These are phyloP conservation scores for Rhizophora mangle DNA, from an alignment of 345 rosid genomes.

Conservation along the genomic window DNA sequence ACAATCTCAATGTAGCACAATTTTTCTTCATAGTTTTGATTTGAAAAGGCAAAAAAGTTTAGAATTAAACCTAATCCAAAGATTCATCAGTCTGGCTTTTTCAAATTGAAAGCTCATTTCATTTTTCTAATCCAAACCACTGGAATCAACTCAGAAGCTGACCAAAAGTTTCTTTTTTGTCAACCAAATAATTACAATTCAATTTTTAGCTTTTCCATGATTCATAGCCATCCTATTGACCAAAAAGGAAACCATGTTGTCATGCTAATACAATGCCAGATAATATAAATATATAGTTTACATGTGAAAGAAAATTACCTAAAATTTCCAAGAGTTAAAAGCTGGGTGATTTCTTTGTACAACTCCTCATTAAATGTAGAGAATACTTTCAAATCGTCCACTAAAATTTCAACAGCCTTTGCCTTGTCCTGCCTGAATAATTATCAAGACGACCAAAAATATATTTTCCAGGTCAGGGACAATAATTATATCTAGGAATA, in stretches of 20 bases:
- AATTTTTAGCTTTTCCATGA: neutral
- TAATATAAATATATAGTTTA: neutral
- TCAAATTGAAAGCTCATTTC: slow-evolving; percentile 1
- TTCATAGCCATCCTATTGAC: neutral
- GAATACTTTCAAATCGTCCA: slow-evolving; percentile 77
- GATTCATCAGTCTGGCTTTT: neutral
- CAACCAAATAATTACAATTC: neutral
- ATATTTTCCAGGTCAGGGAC: neutral
- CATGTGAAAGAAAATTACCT: slow-evolving; percentile 39
- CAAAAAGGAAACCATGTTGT: slow-evolving; percentile 1
- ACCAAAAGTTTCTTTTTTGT: neutral
- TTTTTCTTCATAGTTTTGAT: neutral
- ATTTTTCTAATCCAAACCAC: neutral
- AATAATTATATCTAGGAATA: neutral
- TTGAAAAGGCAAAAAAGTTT: neutral
- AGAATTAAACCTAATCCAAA: neutral
- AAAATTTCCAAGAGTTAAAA: slow-evolving; percentile 73
- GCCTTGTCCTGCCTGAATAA: slow-evolving; percentile 66
- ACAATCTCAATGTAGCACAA: neutral
- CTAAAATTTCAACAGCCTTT: slow-evolving; percentile 80
- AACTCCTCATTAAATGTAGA: slow-evolving; percentile 83
- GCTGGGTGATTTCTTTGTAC: slow-evolving; percentile 88
- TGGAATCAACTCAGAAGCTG: slow-evolving; percentile 4
- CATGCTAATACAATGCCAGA: slow-evolving; percentile 7
- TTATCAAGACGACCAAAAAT: neutral